Evolutionary conservation across 129 eudicot species (phyloP).

Genomic region (Apium graveolens): DNA sequence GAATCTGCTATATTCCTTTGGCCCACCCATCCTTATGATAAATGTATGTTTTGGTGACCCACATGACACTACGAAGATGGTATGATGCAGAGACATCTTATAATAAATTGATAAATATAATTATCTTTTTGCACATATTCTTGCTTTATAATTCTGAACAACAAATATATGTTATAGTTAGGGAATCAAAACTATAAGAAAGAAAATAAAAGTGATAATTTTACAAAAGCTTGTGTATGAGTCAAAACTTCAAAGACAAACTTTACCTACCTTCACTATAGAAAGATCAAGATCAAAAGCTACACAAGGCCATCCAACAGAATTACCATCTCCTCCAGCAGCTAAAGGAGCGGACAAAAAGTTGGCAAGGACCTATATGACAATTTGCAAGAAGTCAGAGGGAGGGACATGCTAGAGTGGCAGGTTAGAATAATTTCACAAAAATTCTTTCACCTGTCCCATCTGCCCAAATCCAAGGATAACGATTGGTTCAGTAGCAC

Average conservation of each 20-base stretch:
- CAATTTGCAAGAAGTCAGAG: slow-evolving; percentile 9
- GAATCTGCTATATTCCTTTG: not conserved
- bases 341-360: slow-evolving; percentile 82
- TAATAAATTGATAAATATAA: not conserved
- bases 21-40: not conserved
- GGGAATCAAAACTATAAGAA: not conserved
- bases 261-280: slow-evolving; percentile 63
- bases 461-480: slow-evolving; percentile 93
- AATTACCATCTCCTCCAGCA: slow-evolving; percentile 64
- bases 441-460: slow-evolving; percentile 64
- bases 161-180: not conserved
- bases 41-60: not conserved
- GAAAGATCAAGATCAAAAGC: slow-evolving; percentile 94
- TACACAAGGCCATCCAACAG: slow-evolving; percentile 82
- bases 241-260: not conserved
- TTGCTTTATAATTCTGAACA: not conserved
- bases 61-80: not conserved
- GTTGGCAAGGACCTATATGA: slow-evolving; percentile 86
- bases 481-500: slow-evolving; percentile 75
- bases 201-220: not conserved
- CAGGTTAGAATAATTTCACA: not conserved
- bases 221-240: not conserved
- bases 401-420: not conserved
- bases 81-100: not conserved
- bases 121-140: not conserved